These are phyloP conservation scores for Uronychia setigera DNA, from an alignment of 73 alveolate genomes.

Conservation along the genomic window DNA sequence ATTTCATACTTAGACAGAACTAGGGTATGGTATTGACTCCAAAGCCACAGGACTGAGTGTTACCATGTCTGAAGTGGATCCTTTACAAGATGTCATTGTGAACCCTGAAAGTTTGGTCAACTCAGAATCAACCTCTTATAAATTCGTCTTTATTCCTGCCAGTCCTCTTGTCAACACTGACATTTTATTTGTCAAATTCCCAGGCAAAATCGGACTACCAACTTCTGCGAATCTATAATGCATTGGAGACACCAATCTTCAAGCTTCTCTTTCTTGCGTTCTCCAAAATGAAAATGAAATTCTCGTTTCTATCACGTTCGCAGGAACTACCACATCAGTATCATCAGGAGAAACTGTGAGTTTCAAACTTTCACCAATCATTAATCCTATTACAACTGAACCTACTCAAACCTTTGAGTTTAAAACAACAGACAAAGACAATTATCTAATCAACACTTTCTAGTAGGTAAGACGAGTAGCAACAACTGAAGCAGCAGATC, in stretches of 20 bases:
- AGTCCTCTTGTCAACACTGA: constrained; percentile 17
- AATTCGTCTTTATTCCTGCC: constrained; percentile 8
- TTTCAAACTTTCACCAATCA: background rate
- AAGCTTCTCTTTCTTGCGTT: constrained; percentile 9
- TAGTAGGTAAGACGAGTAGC: constrained; percentile 6
- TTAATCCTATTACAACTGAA: constrained; percentile 28
- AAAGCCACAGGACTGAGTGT: background rate
- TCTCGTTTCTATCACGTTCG: background rate
- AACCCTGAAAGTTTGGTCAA: constrained; percentile 22
- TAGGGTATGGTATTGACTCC: constrained; percentile 26
- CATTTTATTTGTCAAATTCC: constrained; percentile 13
- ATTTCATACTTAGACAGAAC: constrained; percentile 1
- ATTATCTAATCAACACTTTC: background rate
- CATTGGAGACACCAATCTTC: constrained; percentile 10
- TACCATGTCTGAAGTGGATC: constrained; percentile 4
- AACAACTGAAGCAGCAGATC: constrained; percentile 34
- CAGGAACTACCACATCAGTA: background rate
- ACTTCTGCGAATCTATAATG: background rate
- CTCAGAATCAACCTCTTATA: constrained; percentile 3
- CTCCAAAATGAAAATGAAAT: background rate
- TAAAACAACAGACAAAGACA: background rate
- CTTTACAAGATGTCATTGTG: background rate
- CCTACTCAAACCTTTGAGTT: constrained; percentile 28
- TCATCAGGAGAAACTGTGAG: constrained; percentile 14
- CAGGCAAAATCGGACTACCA: constrained; percentile 6